Conservation (phyloP, 768 basidiomycete species). For the Pleurotus salmoneostramineus region DNA sequence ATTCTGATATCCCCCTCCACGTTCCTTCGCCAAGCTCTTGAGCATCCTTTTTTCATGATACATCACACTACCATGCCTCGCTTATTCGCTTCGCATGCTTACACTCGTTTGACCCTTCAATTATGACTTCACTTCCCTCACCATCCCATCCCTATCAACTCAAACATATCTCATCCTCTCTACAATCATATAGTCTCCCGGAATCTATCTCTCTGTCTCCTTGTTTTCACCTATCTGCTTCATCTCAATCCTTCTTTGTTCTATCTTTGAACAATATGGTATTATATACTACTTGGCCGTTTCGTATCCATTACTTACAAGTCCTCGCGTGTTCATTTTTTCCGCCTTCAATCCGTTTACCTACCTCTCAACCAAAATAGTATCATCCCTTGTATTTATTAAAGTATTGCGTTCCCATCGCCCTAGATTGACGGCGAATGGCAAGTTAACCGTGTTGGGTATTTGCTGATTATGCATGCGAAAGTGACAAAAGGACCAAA, state of each 20-base stretch:
- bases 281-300: background rate
- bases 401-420: background rate
- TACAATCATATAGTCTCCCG: background rate
- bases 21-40: background rate
- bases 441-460: too few species aligned
- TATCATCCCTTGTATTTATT: background rate
- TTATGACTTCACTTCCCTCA: background rate
- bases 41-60: background rate
- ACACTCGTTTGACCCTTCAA: background rate
- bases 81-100: background rate
- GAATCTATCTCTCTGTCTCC: background rate
- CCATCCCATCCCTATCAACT: background rate
- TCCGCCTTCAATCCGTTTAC: background rate
- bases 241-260: background rate
- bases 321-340: background rate
- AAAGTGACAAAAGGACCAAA: too few species aligned
- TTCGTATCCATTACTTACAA: background rate
- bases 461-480: too few species aligned
- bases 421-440: background rate
- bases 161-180: background rate
- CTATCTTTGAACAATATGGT: constrained; percentile 1
- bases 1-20: background rate
- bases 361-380: background rate
- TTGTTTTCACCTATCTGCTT: background rate
- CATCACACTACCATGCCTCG: background rate